Evolutionary conservation across 495 filamentous ascomycete genomes (phyloP).

Genomic region (Achaetomiella virescens): DNA sequence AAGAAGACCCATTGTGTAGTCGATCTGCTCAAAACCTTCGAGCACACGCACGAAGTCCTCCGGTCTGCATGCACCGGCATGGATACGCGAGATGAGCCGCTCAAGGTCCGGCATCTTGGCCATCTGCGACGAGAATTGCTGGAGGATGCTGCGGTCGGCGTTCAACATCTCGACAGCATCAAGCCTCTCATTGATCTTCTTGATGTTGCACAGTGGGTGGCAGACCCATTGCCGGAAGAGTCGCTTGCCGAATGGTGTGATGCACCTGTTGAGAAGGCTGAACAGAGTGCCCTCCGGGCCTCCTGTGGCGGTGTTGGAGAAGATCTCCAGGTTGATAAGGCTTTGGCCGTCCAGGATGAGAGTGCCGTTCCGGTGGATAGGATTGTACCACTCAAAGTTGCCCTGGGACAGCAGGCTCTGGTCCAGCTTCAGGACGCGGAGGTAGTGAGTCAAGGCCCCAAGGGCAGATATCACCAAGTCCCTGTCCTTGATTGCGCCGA

Average conservation of each 20-base stretch:
- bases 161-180: conserved; percentile 95
- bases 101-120: conserved; percentile 92
- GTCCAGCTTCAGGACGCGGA: conserved; percentile 83
- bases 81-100: conserved; percentile 87
- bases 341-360: conserved; percentile 94
- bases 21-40: conserved; percentile 96
- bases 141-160: conserved; percentile 66
- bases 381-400: conserved; percentile 88
- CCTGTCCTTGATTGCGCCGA: conserved; percentile 67
- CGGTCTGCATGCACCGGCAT: conserved; percentile 79
- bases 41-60: conserved; percentile 91
- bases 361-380: conserved; percentile 87
- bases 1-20: conserved; percentile 79
- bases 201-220: conserved; percentile 81
- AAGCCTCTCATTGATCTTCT: conserved; percentile 86
- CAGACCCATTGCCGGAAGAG: conserved; percentile 97
- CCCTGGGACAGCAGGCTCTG: conserved; percentile 80
- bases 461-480: conserved; percentile 88
- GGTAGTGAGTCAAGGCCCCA: conserved; percentile 82
- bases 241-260: conserved; percentile 95
- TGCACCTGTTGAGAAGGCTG: conserved; percentile 82
- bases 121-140: conserved; percentile 78
- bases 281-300: conserved; percentile 81
- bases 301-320: conserved; percentile 89
- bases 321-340: conserved; percentile 94